A percentile compares a stretch with the other conserved stretches of the same genome.
These are phyloP conservation scores for Eucalyptus regnans DNA, from an alignment of 345 rosid genomes.

Conservation along the genomic window DNA sequence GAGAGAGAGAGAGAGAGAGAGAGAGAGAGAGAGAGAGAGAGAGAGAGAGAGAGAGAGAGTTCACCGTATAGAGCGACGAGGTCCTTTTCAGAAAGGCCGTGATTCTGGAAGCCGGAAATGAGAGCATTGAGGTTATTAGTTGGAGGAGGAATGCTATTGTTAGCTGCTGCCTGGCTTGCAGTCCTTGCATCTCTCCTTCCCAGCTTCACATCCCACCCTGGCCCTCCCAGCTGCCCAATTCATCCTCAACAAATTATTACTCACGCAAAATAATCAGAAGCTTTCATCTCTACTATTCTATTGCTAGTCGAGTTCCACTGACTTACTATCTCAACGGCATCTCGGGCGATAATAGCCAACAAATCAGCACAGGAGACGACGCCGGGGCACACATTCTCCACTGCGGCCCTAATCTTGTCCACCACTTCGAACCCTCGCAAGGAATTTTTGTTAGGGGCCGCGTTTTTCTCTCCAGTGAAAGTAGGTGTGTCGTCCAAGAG, in stretches of 20 bases:
- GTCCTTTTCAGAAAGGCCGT: constrained; percentile 69
- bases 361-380: constrained; percentile 49
- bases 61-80: constrained; percentile 76
- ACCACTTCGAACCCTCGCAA: constrained; percentile 33
- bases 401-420: constrained; percentile 23
- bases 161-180: constrained; percentile 75
- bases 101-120: constrained; percentile 35
- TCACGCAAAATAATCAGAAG: neutral
- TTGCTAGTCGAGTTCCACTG: neutral
- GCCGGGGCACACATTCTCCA: constrained; percentile 36
- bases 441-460: constrained; percentile 29
- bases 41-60: neutral
- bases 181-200: constrained; percentile 85
- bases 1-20: too few species aligned
- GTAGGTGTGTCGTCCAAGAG: constrained; percentile 30
- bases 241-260: neutral
- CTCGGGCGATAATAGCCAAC: constrained; percentile 35
- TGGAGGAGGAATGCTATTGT: constrained; percentile 66
- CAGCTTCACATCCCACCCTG: constrained; percentile 64
- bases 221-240: constrained; percentile 64
- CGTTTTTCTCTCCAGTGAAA: constrained; percentile 44
- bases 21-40: neutral
- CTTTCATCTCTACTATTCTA: neutral
- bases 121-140: constrained; percentile 46
- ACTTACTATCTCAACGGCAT: constrained; percentile 28